phyloP scores from a whole-genome alignment of 495 filamentous ascomycete genomes.

The Margaritispora aquatica region DNA sequence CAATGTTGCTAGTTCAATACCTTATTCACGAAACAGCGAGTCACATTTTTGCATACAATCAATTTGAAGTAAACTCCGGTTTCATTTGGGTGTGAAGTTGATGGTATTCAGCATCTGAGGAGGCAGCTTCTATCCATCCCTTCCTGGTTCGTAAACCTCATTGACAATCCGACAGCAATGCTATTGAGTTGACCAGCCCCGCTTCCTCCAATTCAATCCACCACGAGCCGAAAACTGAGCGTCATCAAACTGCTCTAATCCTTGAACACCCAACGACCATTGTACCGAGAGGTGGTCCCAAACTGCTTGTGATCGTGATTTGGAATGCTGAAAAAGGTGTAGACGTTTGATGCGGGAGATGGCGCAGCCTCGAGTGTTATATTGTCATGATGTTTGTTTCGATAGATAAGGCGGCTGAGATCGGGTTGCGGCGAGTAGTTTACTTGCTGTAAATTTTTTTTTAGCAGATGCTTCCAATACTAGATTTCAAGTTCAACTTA shows the following conservation, averaged over 20 bases:
- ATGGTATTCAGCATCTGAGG: conserved; percentile 24
- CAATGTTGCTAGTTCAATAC: no score
- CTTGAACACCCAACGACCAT: conserved; percentile 24
- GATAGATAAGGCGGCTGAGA: conserved; percentile 45
- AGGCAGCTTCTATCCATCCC: conserved; percentile 24
- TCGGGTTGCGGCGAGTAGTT: conserved; percentile 56
- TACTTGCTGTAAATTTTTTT: conserved; percentile 53
- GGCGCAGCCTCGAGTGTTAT: conserved; percentile 26
- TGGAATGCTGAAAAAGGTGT: conserved; percentile 26
- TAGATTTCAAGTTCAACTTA: conserved; percentile 38
- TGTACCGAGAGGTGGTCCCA: conserved; percentile 21
- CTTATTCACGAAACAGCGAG: no score
- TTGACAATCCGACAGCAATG: conserved; percentile 21
- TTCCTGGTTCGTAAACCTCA: conserved; percentile 22
- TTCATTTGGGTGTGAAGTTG: conserved; percentile 21
- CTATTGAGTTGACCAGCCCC: conserved; percentile 20
- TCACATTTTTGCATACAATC: no score
- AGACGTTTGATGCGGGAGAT: conserved; percentile 27
- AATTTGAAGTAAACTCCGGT: conserved; percentile 15
- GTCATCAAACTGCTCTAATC: conserved; percentile 26
- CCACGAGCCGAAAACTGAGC: conserved; percentile 22
- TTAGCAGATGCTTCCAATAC: conserved; percentile 26
- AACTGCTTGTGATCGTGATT: conserved; percentile 14
- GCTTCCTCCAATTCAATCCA: conserved; percentile 25
- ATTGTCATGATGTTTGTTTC: conserved; percentile 29